Conservation (phyloP, 495 filamentous ascomycete species). For the Podospora pseudoanserina region DNA sequence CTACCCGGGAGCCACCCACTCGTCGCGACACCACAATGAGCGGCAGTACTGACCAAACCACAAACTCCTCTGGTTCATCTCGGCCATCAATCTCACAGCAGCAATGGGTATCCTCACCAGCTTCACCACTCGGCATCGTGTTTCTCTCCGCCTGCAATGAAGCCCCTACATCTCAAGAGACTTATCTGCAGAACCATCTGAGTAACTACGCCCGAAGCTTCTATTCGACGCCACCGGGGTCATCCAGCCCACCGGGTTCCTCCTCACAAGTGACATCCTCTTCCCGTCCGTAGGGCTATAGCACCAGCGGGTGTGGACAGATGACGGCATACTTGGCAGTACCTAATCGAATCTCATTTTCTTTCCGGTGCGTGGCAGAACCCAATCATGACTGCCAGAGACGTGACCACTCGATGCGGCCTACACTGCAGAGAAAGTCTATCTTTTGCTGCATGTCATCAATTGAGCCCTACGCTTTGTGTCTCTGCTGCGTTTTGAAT, state of each 20-base stretch:
- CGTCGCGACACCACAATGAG: not conserved
- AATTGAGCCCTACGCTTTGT: not conserved
- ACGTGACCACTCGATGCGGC: not conserved
- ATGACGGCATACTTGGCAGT: not conserved
- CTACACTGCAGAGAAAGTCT: not conserved
- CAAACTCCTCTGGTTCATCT: not conserved
- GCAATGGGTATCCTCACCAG: not conserved
- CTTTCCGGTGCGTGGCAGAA: not conserved
- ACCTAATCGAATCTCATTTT: not conserved
- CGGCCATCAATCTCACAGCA: not conserved
- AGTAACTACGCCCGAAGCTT: not conserved
- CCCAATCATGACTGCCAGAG: not conserved
- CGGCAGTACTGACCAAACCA: not conserved
- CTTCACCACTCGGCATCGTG: slow-evolving; percentile 4
- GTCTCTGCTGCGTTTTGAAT: not conserved
- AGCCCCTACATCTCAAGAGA: not conserved
- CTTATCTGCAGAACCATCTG: slow-evolving; percentile 1
- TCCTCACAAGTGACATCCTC: not conserved
- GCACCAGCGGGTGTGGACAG: not conserved
- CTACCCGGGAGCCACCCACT: not conserved
- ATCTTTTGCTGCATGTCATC: not conserved
- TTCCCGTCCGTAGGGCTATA: not conserved
- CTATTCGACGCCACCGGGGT: not conserved
- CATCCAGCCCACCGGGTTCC: not conserved
- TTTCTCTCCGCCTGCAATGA: not conserved